These are phyloP conservation scores for Pleurostoma richardsiae DNA, from an alignment of 2,329 filamentous ascomycete genomes.

Conservation along the genomic window DNA sequence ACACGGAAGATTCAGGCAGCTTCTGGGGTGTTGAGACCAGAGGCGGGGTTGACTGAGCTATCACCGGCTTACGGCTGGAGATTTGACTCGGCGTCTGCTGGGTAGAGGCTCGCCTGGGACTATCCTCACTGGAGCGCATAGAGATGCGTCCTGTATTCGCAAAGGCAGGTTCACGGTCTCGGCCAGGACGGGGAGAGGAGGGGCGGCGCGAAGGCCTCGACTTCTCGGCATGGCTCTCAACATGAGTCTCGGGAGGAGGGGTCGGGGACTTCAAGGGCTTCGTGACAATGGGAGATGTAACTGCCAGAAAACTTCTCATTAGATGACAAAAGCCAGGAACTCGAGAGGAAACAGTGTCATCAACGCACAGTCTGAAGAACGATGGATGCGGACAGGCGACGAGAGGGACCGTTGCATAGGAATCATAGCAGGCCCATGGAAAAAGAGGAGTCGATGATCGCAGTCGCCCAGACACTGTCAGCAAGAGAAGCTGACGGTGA, in stretches of 20 bases:
- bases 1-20: neutral
- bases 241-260: conserved; percentile 38
- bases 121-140: conserved; percentile 37
- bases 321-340: too few relatives aligned
- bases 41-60: conserved; percentile 36
- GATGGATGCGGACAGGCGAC: conserved; percentile 54
- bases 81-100: conserved; percentile 29
- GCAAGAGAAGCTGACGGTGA: conserved; percentile 11
- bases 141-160: conserved; percentile 34
- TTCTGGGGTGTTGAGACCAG: conserved; percentile 15
- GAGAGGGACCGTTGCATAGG: conserved; percentile 60
- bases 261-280: conserved; percentile 50
- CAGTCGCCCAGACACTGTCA: conserved; percentile 19
- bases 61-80: conserved; percentile 41
- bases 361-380: conserved; percentile 27
- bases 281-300: conserved; percentile 45
- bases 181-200: conserved; percentile 44
- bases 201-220: conserved; percentile 37
- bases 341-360: neutral
- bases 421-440: conserved; percentile 50
- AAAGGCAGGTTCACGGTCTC: conserved; percentile 47
- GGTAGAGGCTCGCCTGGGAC: conserved; percentile 31
- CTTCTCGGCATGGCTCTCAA: conserved; percentile 26
- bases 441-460: conserved; percentile 14
- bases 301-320: conserved; percentile 21